Conservation (phyloP, 352 stramenopile species). For the Aphanomyces invadans region DNA sequence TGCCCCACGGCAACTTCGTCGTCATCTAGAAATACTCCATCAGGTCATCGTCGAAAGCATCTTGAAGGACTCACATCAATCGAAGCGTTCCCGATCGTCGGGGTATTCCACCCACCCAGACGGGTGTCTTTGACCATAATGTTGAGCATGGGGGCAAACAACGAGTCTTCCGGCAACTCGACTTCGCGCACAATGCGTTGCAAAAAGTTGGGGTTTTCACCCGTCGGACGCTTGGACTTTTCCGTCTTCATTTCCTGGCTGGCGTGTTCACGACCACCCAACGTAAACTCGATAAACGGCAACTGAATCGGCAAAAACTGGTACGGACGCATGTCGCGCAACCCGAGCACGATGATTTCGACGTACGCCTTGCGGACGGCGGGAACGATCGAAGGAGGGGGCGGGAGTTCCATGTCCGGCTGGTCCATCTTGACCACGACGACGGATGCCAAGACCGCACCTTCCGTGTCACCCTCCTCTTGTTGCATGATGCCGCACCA, state of each 20-base stretch:
- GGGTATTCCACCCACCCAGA: slow-evolving; percentile 76
- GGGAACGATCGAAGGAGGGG: slow-evolving; percentile 46
- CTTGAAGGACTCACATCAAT: slow-evolving; percentile 38
- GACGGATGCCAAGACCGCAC: slow-evolving; percentile 66
- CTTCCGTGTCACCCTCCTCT: slow-evolving; percentile 69
- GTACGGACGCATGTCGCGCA: slow-evolving; percentile 84
- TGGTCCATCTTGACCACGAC: slow-evolving; percentile 67
- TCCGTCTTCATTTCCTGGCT: slow-evolving; percentile 83
- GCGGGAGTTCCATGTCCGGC: slow-evolving; percentile 51
- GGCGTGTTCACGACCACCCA: slow-evolving; percentile 72
- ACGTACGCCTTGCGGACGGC: slow-evolving; percentile 63
- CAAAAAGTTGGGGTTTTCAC: slow-evolving; percentile 84
- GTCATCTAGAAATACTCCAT: slow-evolving; percentile 50
- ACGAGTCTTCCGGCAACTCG: slow-evolving; percentile 75
- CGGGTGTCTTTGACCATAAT: slow-evolving; percentile 86
- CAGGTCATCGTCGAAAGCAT: slow-evolving; percentile 15
- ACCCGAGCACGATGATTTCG: slow-evolving; percentile 76
- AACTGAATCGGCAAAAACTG: slow-evolving; percentile 85
- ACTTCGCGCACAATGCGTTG: slow-evolving; percentile 85
- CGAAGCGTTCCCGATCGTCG: slow-evolving; percentile 74
- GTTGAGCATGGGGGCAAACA: slow-evolving; percentile 84
- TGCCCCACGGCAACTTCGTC: slow-evolving; percentile 75
- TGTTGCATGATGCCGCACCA: slow-evolving; percentile 77
- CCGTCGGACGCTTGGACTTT: slow-evolving; percentile 69
- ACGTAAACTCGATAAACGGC: slow-evolving; percentile 82